Evolutionary conservation across 2,329 filamentous ascomycete species (phyloP), one percentile per base, ranked within the genome.

Genomic region (Purpureocillium lavendulum): DNA sequence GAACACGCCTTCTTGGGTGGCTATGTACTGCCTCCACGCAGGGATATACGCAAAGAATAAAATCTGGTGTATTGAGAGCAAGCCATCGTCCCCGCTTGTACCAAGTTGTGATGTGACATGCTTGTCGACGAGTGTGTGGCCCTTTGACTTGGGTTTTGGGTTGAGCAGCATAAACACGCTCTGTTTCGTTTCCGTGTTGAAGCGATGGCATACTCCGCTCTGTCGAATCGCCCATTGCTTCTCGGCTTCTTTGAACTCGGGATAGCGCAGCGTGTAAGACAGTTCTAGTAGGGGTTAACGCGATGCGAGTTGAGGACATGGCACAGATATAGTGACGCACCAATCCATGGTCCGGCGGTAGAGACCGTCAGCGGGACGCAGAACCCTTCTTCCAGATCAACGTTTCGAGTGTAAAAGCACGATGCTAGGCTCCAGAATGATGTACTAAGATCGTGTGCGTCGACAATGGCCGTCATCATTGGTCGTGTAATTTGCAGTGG

Each of bases 261-360:
- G 54, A 30, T 57, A 57, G 13, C 48, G 48, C 15, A 57, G 43
- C 2, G 51, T 53, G 40, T 57, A 57, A 11, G 43, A 40, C 4
- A 52, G 45, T 35, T 57, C 51, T 56, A 36, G 12, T 31, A 11
- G n/a, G 9, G 9, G 15, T 32, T 15, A 30, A 26, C 10, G 21
- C 21, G 21, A 6, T 26, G 10, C 21, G 10, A 6, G 21, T 26
- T 26, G 21, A 10, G 6, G 21, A 26, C 10, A n/a, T n/a, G n/a
- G n/a, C n/a, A n/a, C n/a, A n/a, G n/a, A n/a, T n/a, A n/a, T n/a
- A n/a, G n/a, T 26, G 5, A 26, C 36, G 34, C 35, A 54, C 54
- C 53, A 21, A 47, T 48, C 31, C 41, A 49, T 30, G 40, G 39
- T 1, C 43, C 48, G 9, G 36, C 31, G 7, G 36, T 43, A 8